phyloP scores from a whole-genome alignment of 306 rosid species.

The Cicer pinnatifidum region DNA sequence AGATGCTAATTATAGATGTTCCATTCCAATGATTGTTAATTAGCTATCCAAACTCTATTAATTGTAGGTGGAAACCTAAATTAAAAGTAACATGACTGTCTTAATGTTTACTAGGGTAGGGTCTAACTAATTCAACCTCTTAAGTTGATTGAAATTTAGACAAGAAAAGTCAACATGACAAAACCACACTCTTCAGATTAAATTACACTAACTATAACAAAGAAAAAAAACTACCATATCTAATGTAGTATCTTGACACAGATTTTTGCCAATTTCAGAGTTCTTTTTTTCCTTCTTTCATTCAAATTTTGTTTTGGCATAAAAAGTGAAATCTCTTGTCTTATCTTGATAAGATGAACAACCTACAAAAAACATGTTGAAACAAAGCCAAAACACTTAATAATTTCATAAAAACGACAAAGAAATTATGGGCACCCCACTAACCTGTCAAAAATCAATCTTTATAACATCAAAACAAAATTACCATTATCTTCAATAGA shows the following conservation, averaged over 20 bases:
- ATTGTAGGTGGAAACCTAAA: conserved; percentile 11
- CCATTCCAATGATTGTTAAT: neutral
- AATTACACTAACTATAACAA: neutral
- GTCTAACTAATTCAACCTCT: conserved; percentile 3
- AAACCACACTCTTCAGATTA: neutral
- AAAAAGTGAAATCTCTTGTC: conserved; percentile 27
- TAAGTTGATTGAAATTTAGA: neutral
- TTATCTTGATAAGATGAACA: conserved; percentile 35
- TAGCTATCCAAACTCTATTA: neutral
- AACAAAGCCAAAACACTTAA: conserved; percentile 38
- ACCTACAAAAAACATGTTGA: conserved; percentile 24
- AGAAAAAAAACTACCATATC: conserved; percentile 17
- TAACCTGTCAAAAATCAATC: conserved; percentile 45
- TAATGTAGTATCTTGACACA: neutral
- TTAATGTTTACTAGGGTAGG: conserved; percentile 22
- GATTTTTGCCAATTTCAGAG: conserved; percentile 3
- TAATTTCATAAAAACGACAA: conserved; percentile 52
- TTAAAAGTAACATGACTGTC: conserved; percentile 7
- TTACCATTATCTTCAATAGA: conserved; percentile 49
- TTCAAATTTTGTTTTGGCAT: conserved; percentile 31
- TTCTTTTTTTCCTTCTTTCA: conserved; percentile 21
- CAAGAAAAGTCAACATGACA: neutral
- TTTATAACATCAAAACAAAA: conserved; percentile 20
- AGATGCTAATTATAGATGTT: neutral
- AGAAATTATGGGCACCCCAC: conserved; percentile 47